phyloP scores from a whole-genome alignment of 768 basidiomycete species.

The Nidularia pulvinata region DNA sequence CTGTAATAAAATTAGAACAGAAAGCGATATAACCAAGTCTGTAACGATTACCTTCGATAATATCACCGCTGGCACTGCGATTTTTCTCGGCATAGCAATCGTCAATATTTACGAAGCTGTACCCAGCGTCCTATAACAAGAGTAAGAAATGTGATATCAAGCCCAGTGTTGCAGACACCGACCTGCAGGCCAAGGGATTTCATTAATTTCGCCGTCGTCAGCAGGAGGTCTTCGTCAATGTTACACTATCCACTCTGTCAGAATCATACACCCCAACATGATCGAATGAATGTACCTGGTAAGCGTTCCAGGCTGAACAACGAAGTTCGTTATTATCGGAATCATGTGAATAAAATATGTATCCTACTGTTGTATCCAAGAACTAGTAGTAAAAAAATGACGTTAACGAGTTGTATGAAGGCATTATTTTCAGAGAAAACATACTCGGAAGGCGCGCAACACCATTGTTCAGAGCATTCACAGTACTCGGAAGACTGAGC shows the following conservation, averaged over 20 bases:
- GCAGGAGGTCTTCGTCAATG: conserved; percentile 52
- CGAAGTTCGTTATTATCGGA: background rate
- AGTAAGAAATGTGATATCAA: too few species aligned
- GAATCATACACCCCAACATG: background rate
- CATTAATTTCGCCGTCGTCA: conserved; percentile 50
- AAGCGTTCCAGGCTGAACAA: conserved; percentile 65
- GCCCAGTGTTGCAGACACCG: conserved; percentile 1
- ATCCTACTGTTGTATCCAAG: conserved; percentile 66
- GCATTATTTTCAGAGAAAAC: conserved; percentile 5
- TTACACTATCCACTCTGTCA: conserved; percentile 41
- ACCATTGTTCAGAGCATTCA: conserved; percentile 24
- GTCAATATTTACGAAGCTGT: conserved; percentile 61
- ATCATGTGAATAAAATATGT: conserved; percentile 1
- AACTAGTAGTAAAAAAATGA: conserved; percentile 24
- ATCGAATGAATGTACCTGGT: conserved; percentile 40
- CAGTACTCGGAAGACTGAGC: conserved; percentile 8
- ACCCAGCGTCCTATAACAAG: conserved; percentile 48
- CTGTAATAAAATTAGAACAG: conserved; percentile 19
- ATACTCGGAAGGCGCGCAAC: conserved; percentile 35
- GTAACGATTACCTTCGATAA: conserved; percentile 42
- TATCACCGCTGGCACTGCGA: conserved; percentile 45
- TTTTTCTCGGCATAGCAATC: conserved; percentile 65
- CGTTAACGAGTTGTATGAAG: background rate
- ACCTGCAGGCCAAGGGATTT: conserved; percentile 58
- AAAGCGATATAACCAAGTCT: background rate